Conservation (phyloP, 2,329 filamentous ascomycete species). For the Ceratocystiopsis sp. region DNA sequence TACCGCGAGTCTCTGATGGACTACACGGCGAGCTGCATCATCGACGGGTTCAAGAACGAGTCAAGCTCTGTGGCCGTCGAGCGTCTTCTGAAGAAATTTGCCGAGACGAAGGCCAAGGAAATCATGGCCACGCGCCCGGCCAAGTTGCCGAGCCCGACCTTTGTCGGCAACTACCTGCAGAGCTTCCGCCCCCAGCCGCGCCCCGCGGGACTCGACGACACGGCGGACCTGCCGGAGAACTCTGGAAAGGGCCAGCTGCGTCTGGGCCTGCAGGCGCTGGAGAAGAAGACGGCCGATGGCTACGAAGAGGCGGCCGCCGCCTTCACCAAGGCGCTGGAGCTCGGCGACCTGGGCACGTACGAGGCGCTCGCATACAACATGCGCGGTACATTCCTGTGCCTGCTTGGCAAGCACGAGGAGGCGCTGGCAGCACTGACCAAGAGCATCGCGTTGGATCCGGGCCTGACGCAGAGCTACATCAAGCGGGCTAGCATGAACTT, state of each 20-base stretch:
- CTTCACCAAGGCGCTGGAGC: slow-evolving; percentile 76
- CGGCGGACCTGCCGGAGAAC: slow-evolving; percentile 57
- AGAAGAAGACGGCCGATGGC: slow-evolving; percentile 73
- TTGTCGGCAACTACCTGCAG: slow-evolving; percentile 96
- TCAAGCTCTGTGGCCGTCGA: slow-evolving; percentile 79
- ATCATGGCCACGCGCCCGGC: slow-evolving; percentile 74
- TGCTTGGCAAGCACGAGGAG: slow-evolving; percentile 71
- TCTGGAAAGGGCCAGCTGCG: slow-evolving; percentile 76
- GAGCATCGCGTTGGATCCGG: slow-evolving; percentile 78
- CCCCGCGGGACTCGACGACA: slow-evolving; percentile 68
- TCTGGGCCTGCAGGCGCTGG: slow-evolving; percentile 63
- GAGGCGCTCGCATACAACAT: slow-evolving; percentile 93
- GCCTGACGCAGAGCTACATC: slow-evolving; percentile 90
- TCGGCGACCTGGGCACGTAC: slow-evolving; percentile 61
- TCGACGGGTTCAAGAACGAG: slow-evolving; percentile 92
- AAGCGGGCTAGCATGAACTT: slow-evolving; percentile 97
- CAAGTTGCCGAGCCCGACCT: slow-evolving; percentile 86
- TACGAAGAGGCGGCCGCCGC: slow-evolving; percentile 77
- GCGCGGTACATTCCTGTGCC: slow-evolving; percentile 87
- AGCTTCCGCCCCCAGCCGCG: slow-evolving; percentile 79
- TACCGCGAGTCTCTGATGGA: slow-evolving; percentile 92
- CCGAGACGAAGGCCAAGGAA: slow-evolving; percentile 80
- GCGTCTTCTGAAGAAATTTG: slow-evolving; percentile 87
- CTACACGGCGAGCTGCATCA: slow-evolving; percentile 97
- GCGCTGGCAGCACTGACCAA: slow-evolving; percentile 77